Evolutionary conservation across 371 early-diverging fungal genomes (phyloP), one percentile per base, ranked within the genome.

Genomic region (Choanephora cucurbitarum): DNA sequence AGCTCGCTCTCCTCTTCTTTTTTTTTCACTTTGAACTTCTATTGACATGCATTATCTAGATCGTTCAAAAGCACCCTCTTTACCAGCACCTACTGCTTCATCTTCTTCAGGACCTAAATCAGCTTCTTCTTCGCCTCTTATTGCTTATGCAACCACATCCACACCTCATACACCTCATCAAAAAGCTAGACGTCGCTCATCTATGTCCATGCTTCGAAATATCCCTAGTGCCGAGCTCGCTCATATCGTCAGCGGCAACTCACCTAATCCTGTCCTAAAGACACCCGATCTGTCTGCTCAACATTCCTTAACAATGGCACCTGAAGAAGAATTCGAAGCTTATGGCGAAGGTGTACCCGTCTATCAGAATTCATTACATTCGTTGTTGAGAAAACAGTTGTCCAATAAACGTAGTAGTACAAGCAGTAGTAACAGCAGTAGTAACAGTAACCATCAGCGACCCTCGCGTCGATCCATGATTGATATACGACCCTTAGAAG

Each of bases 171-270:
- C 62, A 31, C 48, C 60, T 41, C 23, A 55, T 18, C 53, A 55
- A 19, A 66, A 51, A 41, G 17, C 62, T 2, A 53, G 55, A 19
- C 66, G 70, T 32, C 48, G 70, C n/a, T 70, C 70, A 1, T 70
- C 70, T 15, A 62, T 70, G 70, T 62, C 53, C 10, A 60, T 70
- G 60, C 49, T 70, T 21, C 59, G 70, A 17, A 59, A 70, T 54
- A 70, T 70, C 46, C 70, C 70, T 31, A 66, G 59, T 42, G 58
- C 66, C 41, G 70, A 70, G 56, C 60, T 70, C 11, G 70, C 66
- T 6, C 62, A 62, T 41, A 70, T 70, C 8, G 63, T 70, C 14
- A 70, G 52, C 18, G 66, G 70, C 4, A 53, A 63, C 41, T 66
- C 70, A 8, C 66, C 70, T 4, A 70, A 70, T 32, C 70, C 70